Percentiles rank a stretch among this genome's conserved stretches.
Evolutionary conservation across 1,284 basidiomycete species (phyloP).

Genomic region (Ganoderma sinense): DNA sequence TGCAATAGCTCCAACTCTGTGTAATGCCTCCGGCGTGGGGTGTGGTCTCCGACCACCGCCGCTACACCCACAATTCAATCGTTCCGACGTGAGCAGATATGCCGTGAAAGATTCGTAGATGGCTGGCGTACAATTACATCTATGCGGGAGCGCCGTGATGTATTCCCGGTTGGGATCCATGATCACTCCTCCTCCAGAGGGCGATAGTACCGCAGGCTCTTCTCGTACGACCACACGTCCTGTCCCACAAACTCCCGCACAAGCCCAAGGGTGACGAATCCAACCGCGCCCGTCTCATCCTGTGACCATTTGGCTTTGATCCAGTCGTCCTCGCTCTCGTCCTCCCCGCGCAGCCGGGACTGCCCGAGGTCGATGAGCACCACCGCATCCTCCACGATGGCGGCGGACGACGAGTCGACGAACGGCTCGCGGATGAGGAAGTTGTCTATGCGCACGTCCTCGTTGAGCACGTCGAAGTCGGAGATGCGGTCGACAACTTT

Average conservation of each 20-base stretch:
- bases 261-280: constrained; percentile 2
- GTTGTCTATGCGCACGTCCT: constrained; percentile 21
- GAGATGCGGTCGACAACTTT: constrained; percentile 14
- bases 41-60: not conserved
- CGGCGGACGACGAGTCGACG: not conserved
- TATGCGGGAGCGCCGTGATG: not conserved
- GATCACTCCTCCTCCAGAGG: constrained; percentile 5
- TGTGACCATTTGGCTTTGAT: constrained; percentile 6
- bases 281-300: constrained; percentile 13
- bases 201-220: constrained; percentile 7
- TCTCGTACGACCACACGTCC: constrained; percentile 8
- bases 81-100: not conserved
- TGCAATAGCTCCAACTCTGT: not conserved
- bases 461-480: constrained; percentile 20
- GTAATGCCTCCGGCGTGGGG: not conserved
- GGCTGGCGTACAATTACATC: not conserved
- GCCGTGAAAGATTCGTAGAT: not conserved
- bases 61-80: not conserved
- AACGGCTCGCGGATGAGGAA: constrained; percentile 16
- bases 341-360: constrained; percentile 12
- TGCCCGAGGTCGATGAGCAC: constrained; percentile 16
- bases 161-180: not conserved
- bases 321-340: constrained; percentile 14
- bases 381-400: constrained; percentile 4
- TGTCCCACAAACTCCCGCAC: constrained; percentile 9